phyloP scores from a whole-genome alignment of 768 basidiomycete genomes.

The Suillus lakei region DNA sequence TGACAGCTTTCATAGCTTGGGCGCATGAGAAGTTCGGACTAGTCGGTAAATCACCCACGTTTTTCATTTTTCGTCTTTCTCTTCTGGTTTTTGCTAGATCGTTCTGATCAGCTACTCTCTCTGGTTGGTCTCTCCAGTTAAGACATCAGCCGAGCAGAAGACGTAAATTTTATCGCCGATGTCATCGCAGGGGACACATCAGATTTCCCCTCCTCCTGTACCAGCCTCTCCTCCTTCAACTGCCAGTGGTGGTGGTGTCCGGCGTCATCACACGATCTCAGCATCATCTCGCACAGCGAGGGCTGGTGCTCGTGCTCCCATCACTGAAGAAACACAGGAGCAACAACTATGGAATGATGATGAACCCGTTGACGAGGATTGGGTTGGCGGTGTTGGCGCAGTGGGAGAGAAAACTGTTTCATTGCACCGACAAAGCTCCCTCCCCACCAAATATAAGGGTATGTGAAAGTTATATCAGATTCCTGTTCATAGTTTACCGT shows the following conservation, averaged over 20 bases:
- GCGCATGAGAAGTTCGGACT: slow-evolving; percentile 6
- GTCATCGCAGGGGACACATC: slow-evolving; percentile 42
- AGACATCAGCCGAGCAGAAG: slow-evolving; percentile 10
- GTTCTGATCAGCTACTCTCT: not conserved
- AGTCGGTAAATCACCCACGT: slow-evolving; percentile 5
- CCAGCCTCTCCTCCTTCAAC: slow-evolving; percentile 41
- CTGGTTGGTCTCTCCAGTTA: slow-evolving; percentile 8
- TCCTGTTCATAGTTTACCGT: slow-evolving; percentile 6
- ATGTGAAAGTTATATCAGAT: slow-evolving; percentile 27
- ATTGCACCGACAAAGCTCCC: slow-evolving; percentile 79
- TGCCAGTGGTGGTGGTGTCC: slow-evolving; percentile 59
- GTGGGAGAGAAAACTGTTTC: slow-evolving; percentile 78
- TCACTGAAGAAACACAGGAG: slow-evolving; percentile 69
- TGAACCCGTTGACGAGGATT: slow-evolving; percentile 78
- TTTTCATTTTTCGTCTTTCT: slow-evolving; percentile 12
- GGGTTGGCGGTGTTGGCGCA: slow-evolving; percentile 81
- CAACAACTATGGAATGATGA: slow-evolving; percentile 72
- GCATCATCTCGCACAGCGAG: slow-evolving; percentile 70
- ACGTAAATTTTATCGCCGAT: slow-evolving; percentile 26
- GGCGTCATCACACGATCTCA: slow-evolving; percentile 85
- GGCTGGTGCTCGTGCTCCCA: slow-evolving; percentile 60
- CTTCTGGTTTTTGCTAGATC: slow-evolving; percentile 15
- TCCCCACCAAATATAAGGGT: slow-evolving; percentile 84
- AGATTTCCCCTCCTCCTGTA: slow-evolving; percentile 47
- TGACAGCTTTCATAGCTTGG: not conserved